A percentile compares a stretch with the other conserved stretches of the same genome.
Conservation (phyloP, 1,284 basidiomycete species). For the Hymenochaete sp. region DNA sequence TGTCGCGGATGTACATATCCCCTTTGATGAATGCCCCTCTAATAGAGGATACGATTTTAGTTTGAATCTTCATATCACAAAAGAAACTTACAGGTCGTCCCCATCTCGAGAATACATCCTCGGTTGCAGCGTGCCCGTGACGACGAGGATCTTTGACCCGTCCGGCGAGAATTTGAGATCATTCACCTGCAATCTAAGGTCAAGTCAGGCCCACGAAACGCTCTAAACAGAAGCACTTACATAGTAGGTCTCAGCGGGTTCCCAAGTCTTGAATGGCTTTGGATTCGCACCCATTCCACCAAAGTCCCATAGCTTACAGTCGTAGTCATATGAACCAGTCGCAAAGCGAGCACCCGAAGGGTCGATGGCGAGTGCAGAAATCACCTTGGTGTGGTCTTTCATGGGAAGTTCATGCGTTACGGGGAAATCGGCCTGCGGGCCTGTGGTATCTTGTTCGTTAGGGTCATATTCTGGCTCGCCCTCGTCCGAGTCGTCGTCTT, state of each 20-base stretch:
- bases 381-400: constrained; percentile 92
- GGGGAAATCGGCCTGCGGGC: constrained; percentile 57
- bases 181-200: constrained; percentile 52
- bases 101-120: constrained; percentile 88
- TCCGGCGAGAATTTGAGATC: constrained; percentile 84
- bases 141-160: constrained; percentile 75
- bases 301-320: constrained; percentile 98
- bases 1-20: constrained; percentile 96
- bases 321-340: constrained; percentile 93
- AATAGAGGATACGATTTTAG: constrained; percentile 17
- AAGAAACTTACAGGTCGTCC: constrained; percentile 68
- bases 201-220: constrained; percentile 14
- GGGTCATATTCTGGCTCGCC: constrained; percentile 62
- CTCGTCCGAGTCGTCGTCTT: constrained; percentile 26
- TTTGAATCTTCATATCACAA: constrained; percentile 2
- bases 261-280: constrained; percentile 95
- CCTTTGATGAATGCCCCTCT: constrained; percentile 89
- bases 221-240: constrained; percentile 38
- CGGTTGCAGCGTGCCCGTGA: constrained; percentile 83
- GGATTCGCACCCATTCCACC: constrained; percentile 82
- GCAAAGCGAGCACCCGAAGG: constrained; percentile 87
- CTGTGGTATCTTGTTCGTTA: constrained; percentile 35
- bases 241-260: constrained; percentile 89
- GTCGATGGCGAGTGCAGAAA: constrained; percentile 87
- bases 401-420: constrained; percentile 82